These are phyloP conservation scores for Biscutella laevigata DNA, from an alignment of 441 rosid species.

Conservation along the genomic window DNA sequence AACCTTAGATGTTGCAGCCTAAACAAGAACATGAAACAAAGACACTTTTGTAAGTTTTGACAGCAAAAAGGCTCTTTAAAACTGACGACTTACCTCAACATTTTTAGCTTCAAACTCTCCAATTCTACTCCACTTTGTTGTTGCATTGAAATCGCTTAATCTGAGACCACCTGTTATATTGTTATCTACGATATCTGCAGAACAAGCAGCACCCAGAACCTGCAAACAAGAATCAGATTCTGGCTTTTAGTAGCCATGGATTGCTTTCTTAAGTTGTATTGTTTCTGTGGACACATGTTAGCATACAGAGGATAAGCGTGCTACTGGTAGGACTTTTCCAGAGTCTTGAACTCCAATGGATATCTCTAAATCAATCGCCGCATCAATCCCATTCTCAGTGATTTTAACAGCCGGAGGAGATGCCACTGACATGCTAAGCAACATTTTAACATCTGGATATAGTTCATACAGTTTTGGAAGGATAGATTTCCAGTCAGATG, in stretches of 20 bases:
- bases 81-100: conserved; percentile 36
- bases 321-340: conserved; percentile 44
- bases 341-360: conserved; percentile 46
- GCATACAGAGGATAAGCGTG: conserved; percentile 58
- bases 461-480: conserved; percentile 54
- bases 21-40: conserved; percentile 17
- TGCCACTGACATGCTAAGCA: conserved; percentile 40
- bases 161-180: conserved; percentile 47
- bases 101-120: conserved; percentile 44
- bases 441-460: conserved; percentile 58
- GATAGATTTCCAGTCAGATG: conserved; percentile 61
- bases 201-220: conserved; percentile 44
- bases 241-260: not conserved
- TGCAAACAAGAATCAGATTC: conserved; percentile 24
- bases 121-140: conserved; percentile 50
- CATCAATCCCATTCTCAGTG: conserved; percentile 32
- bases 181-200: conserved; percentile 38
- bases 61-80: not conserved
- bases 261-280: not conserved
- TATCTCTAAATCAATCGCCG: conserved; percentile 46
- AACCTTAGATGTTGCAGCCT: conserved; percentile 40
- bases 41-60: not conserved
- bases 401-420: conserved; percentile 56
- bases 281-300: not conserved
- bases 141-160: conserved; percentile 41